A percentile compares a stretch with the other conserved stretches of the same genome.
Evolutionary conservation across 495 filamentous ascomycete genomes (phyloP).

Genomic region (Tuber calosporum): DNA sequence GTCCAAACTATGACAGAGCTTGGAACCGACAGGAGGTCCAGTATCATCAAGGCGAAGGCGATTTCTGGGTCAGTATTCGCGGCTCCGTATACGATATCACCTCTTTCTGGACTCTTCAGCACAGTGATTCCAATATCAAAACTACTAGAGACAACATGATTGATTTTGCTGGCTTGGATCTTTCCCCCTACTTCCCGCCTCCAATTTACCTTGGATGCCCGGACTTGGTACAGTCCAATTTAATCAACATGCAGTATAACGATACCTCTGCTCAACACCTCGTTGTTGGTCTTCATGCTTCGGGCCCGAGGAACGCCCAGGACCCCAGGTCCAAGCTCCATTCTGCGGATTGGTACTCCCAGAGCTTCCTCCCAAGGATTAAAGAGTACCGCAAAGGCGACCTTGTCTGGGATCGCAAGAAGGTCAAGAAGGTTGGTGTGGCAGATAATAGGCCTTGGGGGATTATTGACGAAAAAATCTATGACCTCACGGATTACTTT

Average conservation of each 20-base stretch:
- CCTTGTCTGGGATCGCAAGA: constrained; percentile 56
- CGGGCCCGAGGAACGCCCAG: constrained; percentile 53
- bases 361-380: constrained; percentile 69
- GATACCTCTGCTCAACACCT: constrained; percentile 45
- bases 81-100: constrained; percentile 86
- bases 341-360: constrained; percentile 65
- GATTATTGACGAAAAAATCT: constrained; percentile 64
- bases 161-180: constrained; percentile 64
- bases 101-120: constrained; percentile 68
- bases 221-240: constrained; percentile 53
- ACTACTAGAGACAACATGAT: constrained; percentile 63
- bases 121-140: constrained; percentile 59
- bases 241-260: constrained; percentile 54
- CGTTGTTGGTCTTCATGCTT: constrained; percentile 56
- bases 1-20: constrained; percentile 84
- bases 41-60: constrained; percentile 60
- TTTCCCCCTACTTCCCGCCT: constrained; percentile 76
- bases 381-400: constrained; percentile 79
- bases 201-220: constrained; percentile 70
- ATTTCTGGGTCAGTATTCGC: constrained; percentile 83
- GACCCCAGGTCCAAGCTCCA: constrained; percentile 53
- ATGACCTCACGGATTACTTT: constrained; percentile 89
- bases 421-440: constrained; percentile 58
- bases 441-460: constrained; percentile 68
- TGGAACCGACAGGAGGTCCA: constrained; percentile 69